These are phyloP conservation scores for Dictyostelium discoideum DNA, from an alignment of 78 protist genomes.

Conservation along the genomic window DNA sequence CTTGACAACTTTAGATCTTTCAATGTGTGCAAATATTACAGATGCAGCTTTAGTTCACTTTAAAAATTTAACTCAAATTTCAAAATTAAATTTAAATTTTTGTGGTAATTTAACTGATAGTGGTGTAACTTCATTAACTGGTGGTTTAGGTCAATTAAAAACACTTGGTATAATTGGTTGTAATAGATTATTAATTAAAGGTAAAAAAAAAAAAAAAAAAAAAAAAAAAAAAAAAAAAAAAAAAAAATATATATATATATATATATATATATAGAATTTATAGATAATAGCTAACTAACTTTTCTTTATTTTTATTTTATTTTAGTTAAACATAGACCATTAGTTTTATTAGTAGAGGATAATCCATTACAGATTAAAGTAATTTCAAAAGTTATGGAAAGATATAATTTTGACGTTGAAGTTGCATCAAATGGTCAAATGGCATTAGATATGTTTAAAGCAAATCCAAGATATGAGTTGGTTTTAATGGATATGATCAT, in stretches of 20 bases:
- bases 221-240: not conserved
- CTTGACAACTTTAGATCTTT: slow-evolving; percentile 39
- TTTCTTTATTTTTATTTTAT: not conserved
- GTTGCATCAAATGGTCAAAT: slow-evolving; percentile 81
- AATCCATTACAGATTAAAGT: slow-evolving; percentile 66
- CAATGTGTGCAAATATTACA: slow-evolving; percentile 61
- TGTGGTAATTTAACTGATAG: slow-evolving; percentile 39
- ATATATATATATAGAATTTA: not conserved
- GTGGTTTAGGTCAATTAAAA: slow-evolving; percentile 54
- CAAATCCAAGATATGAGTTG: slow-evolving; percentile 77
- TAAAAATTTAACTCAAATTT: slow-evolving; percentile 36
- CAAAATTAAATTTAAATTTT: slow-evolving; percentile 71
- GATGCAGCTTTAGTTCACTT: slow-evolving; percentile 37
- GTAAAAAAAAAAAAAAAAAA: not conserved
- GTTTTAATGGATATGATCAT: slow-evolving; percentile 81
- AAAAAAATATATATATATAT: not conserved
- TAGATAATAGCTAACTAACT: not conserved
- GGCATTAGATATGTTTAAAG: slow-evolving; percentile 80
- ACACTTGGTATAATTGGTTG: slow-evolving; percentile 73
- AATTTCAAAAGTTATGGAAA: slow-evolving; percentile 63
- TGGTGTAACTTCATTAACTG: slow-evolving; percentile 48
- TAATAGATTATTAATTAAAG: slow-evolving; percentile 73
- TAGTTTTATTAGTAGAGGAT: slow-evolving; percentile 76
- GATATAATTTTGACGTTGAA: slow-evolving; percentile 82
- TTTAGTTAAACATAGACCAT: slow-evolving; percentile 79